phyloP scores from a whole-genome alignment of 352 stramenopile species.

The Phytophthora pinifolia region DNA sequence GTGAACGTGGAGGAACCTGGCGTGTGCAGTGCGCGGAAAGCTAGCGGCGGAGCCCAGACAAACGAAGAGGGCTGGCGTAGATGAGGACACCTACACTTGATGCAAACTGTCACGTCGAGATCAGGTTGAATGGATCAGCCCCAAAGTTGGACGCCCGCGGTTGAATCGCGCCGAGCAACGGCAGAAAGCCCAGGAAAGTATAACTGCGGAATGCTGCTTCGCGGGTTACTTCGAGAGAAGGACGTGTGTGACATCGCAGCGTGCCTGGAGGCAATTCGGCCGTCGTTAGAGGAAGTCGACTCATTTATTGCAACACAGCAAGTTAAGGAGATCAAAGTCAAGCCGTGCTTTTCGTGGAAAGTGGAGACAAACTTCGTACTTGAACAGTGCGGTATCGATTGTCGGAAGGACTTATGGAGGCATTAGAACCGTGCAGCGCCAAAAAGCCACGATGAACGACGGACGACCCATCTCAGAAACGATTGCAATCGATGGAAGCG shows the following conservation, averaged over 20 bases:
- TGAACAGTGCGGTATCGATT: background rate
- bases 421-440: background rate
- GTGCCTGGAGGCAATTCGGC: background rate
- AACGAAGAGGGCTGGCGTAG: no score
- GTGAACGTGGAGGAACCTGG: no score
- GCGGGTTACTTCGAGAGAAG: slow-evolving; percentile 1
- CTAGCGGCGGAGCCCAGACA: no score
- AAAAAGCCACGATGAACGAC: no score
- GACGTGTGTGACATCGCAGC: background rate
- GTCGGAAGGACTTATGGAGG: background rate
- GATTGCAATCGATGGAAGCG: background rate
- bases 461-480: background rate
- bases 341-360: no score
- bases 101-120: no score
- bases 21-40: no score
- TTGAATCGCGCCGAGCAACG: background rate
- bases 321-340: background rate
- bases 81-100: background rate
- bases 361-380: background rate
- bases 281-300: background rate
- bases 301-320: slow-evolving; percentile 2
- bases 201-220: slow-evolving; percentile 8
- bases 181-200: slow-evolving; percentile 5
- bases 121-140: background rate
- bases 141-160: background rate